Base-by-base conservation (phyloP, 768 basidiomycete species). In the Suillus decipiens region DNA sequence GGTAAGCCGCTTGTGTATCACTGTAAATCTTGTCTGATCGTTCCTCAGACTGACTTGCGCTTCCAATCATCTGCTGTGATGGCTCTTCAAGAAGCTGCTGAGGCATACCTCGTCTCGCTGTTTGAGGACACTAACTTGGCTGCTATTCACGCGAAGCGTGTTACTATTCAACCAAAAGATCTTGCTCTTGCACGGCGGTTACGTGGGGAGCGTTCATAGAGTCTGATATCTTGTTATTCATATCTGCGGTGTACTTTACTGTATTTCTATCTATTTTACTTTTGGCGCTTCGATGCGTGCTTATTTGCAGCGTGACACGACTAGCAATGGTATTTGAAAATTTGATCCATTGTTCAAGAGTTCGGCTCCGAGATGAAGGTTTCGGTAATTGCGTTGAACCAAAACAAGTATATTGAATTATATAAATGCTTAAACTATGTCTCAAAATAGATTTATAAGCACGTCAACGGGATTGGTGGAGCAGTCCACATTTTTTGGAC, bases 11-110 rank as follows among this genome's bases (percentile, higher is more conserved):
- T 42, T 42, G 19, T 42, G 7, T 42, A 42, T 19, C 41, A 19
- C 17, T 17, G 17, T 19, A 19, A 42, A 19, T 42, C 41, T 19
- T 15, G 41, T 42, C 41, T 42, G 11, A 28, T 39, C 56, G 47
- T 22, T 43, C 10, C 15, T 22, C 59, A 89, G 90, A 89, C 88
- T 65, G 88, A 89, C 69, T 79, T 94, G 57, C 90, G 93, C 63
- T 93, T 95, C 89, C 91, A 94, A 83, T 93, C 92, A 4, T 92
- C 90, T 17, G 92, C 91, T 62, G 89, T 93, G 68, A 89, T 90
- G 84, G 92, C 92, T 43, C 81, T 93, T 47, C 92, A 93, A 75
- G 92, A 93, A 79, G 92, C 92, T 10, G 87, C 90, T 28, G 93
- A 94, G 79, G 89, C 88, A 2, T 89, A 89, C 74, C 87, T 91